Percentiles rank a stretch among this genome's conserved stretches.
Conservation (phyloP, 352 stramenopile species). For the Phytophthora palmivora region DNA sequence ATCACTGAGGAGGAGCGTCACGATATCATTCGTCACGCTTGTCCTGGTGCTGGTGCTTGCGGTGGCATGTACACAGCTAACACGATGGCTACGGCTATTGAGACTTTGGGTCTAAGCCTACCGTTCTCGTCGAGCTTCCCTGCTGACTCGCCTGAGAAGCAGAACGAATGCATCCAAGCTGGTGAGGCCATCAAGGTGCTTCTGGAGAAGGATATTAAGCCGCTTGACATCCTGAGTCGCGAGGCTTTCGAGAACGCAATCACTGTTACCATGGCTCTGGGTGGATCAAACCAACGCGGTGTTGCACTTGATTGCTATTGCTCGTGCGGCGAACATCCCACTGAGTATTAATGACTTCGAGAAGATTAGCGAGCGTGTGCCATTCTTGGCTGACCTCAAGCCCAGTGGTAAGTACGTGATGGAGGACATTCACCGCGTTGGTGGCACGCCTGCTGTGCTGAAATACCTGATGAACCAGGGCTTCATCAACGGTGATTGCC, state of each 20-base stretch:
- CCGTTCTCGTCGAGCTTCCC: constrained; percentile 97
- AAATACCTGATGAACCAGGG: constrained; percentile 98
- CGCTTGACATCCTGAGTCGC: constrained; percentile 97
- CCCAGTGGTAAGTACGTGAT: constrained; percentile 99
- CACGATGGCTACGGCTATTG: constrained; percentile 99
- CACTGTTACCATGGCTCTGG: constrained; percentile 96
- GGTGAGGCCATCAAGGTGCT: constrained; percentile 92
- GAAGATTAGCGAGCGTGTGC: constrained; percentile 92
- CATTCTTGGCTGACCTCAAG: constrained; percentile 98
- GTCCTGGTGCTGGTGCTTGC: constrained; percentile 95
- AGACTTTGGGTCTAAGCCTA: constrained; percentile 95
- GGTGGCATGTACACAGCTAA: constrained; percentile 99
- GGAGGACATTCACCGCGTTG: constrained; percentile 98
- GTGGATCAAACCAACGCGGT: constrained; percentile 98
- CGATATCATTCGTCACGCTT: constrained; percentile 96
- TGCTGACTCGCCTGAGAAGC: constrained; percentile 95
- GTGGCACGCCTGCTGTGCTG: constrained; percentile 96
- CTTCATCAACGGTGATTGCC: constrained; percentile 95
- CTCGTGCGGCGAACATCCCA: constrained; percentile 90
- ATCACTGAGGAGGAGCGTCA: constrained; percentile 91
- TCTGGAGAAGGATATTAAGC: constrained; percentile 96
- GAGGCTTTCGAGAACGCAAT: constrained; percentile 99
- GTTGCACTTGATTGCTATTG: constrained; percentile 99
- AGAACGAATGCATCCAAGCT: constrained; percentile 90
- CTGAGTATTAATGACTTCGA: constrained; percentile 98